Base-by-base conservation (phyloP, 805 yeast species). In the Starmera caribaea region DNA sequence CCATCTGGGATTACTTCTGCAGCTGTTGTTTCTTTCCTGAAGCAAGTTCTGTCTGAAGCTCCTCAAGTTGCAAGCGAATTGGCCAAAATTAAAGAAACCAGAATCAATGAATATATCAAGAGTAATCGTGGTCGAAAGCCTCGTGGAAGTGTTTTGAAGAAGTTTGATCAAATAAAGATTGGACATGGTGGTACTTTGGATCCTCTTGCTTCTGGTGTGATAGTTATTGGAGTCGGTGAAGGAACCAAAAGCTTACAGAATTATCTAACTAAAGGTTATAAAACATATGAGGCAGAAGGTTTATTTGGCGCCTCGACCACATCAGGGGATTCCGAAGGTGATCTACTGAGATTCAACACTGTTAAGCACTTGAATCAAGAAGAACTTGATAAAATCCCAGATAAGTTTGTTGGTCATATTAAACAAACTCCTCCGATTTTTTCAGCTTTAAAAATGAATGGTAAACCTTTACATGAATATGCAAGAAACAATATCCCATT, bases 151-250 rank as follows among this genome's bases (percentile, higher is more conserved):
- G 73, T 74, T 42, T 65, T 73, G 26, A 63, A 70, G 17, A 67
- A 68, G 28, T 64, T 73, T 4, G 49, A 62, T 6, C 79, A 79
- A 50, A 78, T 89, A 29, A 92, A 92, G 54, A 81, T 90, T 68
- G 99, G 99, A 1, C 99, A 92, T 59, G 99, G 98, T 15, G 99
- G 99, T 9, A 92, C 99, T 0, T 66, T 92, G 31, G 99, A 92
- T 54, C 97, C 97, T 0, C 62, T 85, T 34, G 99, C 99, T 0
- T 79, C 88, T n/a, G 99, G 99, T 10, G 89, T 90, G 1, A 59
- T 85, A 33, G 90, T 94, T 2, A 69, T 92, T 40, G 99, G 98
- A 5, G 75, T 92, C n/a, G 96, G 96, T 6, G 45, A 68, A 1
- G 98, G 98, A 3, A 92, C 99, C 2, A 94, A 90, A 57, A 66